Percentiles rank a stretch among this genome's conserved stretches.
phyloP scores from a whole-genome alignment of 1,139 yeast genomes.

The Wickerhamomyces sp. region DNA sequence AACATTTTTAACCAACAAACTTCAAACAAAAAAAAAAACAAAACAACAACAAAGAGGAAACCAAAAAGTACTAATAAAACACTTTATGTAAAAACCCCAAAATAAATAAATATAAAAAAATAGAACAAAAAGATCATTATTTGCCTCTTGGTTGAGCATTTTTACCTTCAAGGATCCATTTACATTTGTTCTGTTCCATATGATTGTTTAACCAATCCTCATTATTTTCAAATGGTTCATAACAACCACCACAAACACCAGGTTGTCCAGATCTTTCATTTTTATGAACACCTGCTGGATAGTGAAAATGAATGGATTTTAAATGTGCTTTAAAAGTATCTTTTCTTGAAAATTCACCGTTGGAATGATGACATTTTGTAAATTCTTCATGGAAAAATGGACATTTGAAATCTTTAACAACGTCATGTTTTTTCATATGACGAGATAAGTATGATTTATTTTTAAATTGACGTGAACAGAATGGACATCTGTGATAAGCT shows the following conservation, averaged over 20 bases:
- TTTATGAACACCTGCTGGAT: slow-evolving; percentile 75
- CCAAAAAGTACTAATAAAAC: not conserved
- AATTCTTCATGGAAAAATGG: slow-evolving; percentile 57
- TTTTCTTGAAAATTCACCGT: slow-evolving; percentile 85
- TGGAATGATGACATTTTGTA: slow-evolving; percentile 70
- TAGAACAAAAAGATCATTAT: not conserved
- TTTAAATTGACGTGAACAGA: slow-evolving; percentile 67
- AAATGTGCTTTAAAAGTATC: slow-evolving; percentile 89
- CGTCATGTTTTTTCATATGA: slow-evolving; percentile 78
- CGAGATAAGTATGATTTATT: slow-evolving; percentile 85
- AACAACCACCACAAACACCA: slow-evolving; percentile 81
- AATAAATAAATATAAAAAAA: not conserved
- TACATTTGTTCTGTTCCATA: slow-evolving; percentile 68
- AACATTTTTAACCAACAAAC: too few relatives aligned
- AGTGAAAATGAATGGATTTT: slow-evolving; percentile 78
- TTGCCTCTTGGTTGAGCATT: too few relatives aligned
- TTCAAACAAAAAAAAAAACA: not conserved
- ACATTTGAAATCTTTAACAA: slow-evolving; percentile 73
- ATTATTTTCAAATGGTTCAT: slow-evolving; percentile 59
- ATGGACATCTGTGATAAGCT: slow-evolving; percentile 39
- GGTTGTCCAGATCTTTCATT: slow-evolving; percentile 53
- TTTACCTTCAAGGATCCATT: too few relatives aligned
- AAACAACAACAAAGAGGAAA: not conserved
- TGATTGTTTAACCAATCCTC: slow-evolving; percentile 81
- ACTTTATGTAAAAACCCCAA: not conserved